Base-by-base conservation (phyloP, 1,139 yeast genomes). In the Groenewaldozyma sp. region DNA sequence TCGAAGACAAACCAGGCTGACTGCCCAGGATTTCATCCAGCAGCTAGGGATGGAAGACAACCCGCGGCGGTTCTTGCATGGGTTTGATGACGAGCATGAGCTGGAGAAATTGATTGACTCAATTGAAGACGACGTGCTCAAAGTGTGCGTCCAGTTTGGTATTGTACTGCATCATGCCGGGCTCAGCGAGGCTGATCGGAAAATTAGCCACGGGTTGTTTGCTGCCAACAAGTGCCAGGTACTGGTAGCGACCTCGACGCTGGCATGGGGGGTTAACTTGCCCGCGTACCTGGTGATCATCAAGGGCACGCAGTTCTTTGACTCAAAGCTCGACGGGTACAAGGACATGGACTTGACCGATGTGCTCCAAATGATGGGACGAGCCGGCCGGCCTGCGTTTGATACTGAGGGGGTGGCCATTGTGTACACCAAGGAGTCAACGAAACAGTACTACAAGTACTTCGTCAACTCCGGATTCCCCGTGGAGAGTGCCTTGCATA, bases 101-200 rank as follows among this genome's bases (percentile, higher is more conserved):
- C 64, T 91, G 34, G 77, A 73, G 44, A 69, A 65, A n/a, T 68
- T 78, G 24, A 58, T 86, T 36, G 64, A 68, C 1, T 69, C 70
- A 41, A 95, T 91, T 6, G 80, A 84, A 46, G 98, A 93, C 61
- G 97, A 91, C 28, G 87, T 97, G 1, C 68, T 93, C 42, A 75
- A 75, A 50, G 63, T 91, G 35, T 74, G 96, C 0, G 64, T 93
- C 45, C 97, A 88, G 55, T 93, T 88, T 61, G 98, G 98, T 45
- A 88, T 93, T 62, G 99, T 95, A 0, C 69, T 91, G 39, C 98
- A 91, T 66, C 99, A 91, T 68, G 98, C 99, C 32, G 98, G 99
- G 60, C 68, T 91, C 41, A 94, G 86, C 16, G 95, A 87, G 50
- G 73, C 81, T 32, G 99, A 91, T 58, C 76, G 99, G 51, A 77